Evolutionary conservation across 2,329 filamentous ascomycete species (phyloP).

Genomic region (Alternaria ventricosa): DNA sequence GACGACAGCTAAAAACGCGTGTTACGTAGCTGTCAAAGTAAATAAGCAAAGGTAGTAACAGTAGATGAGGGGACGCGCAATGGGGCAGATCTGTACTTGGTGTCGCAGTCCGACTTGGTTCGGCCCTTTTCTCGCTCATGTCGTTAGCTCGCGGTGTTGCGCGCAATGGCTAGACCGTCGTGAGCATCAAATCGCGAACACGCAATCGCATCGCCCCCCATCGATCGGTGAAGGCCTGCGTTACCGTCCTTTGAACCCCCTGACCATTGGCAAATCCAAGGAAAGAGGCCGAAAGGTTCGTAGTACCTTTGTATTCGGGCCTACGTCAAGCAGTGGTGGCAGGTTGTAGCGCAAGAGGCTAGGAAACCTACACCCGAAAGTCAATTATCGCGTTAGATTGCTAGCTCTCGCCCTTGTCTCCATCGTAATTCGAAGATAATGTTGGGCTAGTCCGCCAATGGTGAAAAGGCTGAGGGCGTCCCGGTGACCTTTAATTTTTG

Average conservation of each 20-base stretch:
- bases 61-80: neutral
- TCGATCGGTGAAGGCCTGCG: neutral
- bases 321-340: neutral
- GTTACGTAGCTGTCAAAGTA: neutral
- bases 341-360: neutral
- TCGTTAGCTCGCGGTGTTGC: slow-evolving; percentile 1
- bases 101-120: neutral
- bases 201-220: neutral
- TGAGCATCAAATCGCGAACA: neutral
- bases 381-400: neutral
- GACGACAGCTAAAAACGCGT: neutral
- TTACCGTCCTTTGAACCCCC: neutral
- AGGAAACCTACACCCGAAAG: neutral
- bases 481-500: neutral
- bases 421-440: neutral
- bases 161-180: neutral
- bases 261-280: neutral
- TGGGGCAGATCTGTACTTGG: neutral
- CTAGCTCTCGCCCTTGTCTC: neutral
- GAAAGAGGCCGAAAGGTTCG: neutral
- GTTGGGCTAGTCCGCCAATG: neutral
- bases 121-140: neutral
- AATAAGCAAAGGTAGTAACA: slow-evolving; percentile 1
- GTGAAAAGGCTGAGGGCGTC: neutral
- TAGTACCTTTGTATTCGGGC: neutral